Base-by-base conservation (phyloP, 1,284 basidiomycete genomes). In the Ceratobasidium sp. region DNA sequence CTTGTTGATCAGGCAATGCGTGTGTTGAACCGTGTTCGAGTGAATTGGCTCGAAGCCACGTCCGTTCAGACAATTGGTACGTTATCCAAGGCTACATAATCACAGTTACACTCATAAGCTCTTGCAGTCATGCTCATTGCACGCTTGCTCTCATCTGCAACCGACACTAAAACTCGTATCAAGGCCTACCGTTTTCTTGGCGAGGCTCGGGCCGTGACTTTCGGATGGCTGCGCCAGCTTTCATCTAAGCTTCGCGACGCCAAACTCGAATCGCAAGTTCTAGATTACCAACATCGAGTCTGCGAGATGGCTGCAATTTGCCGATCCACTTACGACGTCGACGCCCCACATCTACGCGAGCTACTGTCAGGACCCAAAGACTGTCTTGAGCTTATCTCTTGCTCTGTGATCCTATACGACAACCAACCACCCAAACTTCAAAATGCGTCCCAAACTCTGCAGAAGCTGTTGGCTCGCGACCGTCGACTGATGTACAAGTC, bases 1-100 rank as follows among this genome's bases (percentile, higher is more conserved):
- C 78, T 88, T 0, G 53, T 89, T 0, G 54, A 39, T 6, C 85
- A 85, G 51, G 79, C 86, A 10, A 77, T 81, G n/a, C 74, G 67
- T 6, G 79, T 86, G 0, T 53, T 85, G 1, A 56, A 33, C 3
- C 79, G 80, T 23, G 79, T 87, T 6, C 76, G 82, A 74, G 82
- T 74, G 1, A 89, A 86, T 78, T 89, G 88, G 88, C 78, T 84
- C 47, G 84, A 88, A 75, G 81, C 79, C 0, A 80, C 82, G 37
- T 83, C 85, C 0, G 83, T 86, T 61, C 80, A 81, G 35, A 86
- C 82, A 0, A 81, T 87, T 23, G 31, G 69, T 73, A 51, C 6
- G 68, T 47, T 60, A 2, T 60, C 33, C 13, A 2, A 45, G 7
- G 28, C 42, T 58, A 28, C 15, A n/a, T 31, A 26, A 0, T 17